Conservation (phyloP, 2,329 filamentous ascomycete genomes). For the Fusarium aywerte region DNA sequence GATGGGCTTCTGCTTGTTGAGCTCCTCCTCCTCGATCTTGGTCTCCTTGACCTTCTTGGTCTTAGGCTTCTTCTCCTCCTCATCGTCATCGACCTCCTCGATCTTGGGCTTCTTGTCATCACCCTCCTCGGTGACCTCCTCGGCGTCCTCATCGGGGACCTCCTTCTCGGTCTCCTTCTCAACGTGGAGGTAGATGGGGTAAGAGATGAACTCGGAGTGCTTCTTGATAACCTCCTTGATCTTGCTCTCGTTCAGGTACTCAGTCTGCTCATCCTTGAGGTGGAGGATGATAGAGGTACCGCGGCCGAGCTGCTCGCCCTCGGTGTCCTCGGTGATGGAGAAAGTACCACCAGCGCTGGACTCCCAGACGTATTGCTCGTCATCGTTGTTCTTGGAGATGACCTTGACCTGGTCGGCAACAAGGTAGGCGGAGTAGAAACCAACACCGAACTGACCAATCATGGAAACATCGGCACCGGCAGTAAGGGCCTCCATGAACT, state of each 20-base stretch:
- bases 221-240: conserved; percentile 99
- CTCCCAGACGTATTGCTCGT: conserved; percentile 99
- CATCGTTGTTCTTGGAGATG: conserved; percentile 98
- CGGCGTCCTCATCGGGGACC: conserved; percentile 92
- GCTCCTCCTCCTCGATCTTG: conserved; percentile 98
- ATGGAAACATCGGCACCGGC: conserved; percentile 99
- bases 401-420: conserved; percentile 97
- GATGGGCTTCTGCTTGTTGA: conserved; percentile 99
- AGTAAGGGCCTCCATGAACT: conserved; percentile 99
- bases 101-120: conserved; percentile 97
- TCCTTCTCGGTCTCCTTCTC: conserved; percentile 99
- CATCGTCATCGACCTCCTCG: conserved; percentile 89
- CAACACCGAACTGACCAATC: conserved; percentile 99
- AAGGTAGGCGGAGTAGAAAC: conserved; percentile 99
- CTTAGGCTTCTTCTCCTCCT: conserved; percentile 94
- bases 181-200: conserved; percentile 99
- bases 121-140: conserved; percentile 70
- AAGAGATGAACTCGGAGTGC: conserved; percentile 99
- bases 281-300: conserved; percentile 98
- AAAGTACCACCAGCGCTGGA: conserved; percentile 97
- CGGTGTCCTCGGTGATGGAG: conserved; percentile 89
- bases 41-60: conserved; percentile 99
- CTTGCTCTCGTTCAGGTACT: conserved; percentile 98
- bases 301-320: conserved; percentile 89
- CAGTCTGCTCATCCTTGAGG: conserved; percentile 98